phyloP scores from a whole-genome alignment of 257 asterid species.

The Solanum boliviense region DNA sequence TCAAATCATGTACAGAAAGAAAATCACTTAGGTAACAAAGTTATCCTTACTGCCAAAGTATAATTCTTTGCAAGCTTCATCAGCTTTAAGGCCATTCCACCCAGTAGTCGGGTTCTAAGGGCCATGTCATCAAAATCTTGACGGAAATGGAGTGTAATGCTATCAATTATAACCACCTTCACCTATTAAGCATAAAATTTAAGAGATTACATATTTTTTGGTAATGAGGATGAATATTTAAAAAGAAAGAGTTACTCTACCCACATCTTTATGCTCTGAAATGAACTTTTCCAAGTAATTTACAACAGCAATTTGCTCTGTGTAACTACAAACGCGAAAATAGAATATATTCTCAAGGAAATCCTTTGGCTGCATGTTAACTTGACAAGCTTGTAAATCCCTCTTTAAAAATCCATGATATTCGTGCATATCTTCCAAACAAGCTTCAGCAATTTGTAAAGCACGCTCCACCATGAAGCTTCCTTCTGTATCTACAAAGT shows the following conservation, averaged over 20 bases:
- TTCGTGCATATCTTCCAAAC: constrained; percentile 72
- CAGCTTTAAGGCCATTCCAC: constrained; percentile 78
- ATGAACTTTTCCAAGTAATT: constrained; percentile 81
- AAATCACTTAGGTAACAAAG: background rate
- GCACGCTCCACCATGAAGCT: constrained; percentile 95
- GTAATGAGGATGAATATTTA: background rate
- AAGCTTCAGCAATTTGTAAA: constrained; percentile 84
- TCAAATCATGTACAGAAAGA: background rate
- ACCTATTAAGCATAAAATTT: constrained; percentile 32
- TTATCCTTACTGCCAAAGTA: constrained; percentile 63
- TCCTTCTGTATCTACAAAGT: constrained; percentile 80
- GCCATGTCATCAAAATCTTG: constrained; percentile 96
- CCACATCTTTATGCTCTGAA: constrained; percentile 75
- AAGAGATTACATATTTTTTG: background rate
- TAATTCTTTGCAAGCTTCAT: constrained; percentile 83
- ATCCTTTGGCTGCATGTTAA: constrained; percentile 42
- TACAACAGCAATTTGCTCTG: constrained; percentile 81
- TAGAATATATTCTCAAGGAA: constrained; percentile 71
- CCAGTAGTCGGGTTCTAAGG: constrained; percentile 75
- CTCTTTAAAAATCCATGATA: constrained; percentile 47
- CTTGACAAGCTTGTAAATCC: constrained; percentile 32
- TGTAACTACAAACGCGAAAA: constrained; percentile 82
- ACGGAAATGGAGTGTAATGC: constrained; percentile 95
- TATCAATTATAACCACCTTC: constrained; percentile 70
- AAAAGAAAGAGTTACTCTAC: constrained; percentile 17